Evolutionary conservation across 192 early-diverging fungal species (phyloP), one percentile per base, ranked within the genome.

Genomic region (Entophlyctis helioformis): DNA sequence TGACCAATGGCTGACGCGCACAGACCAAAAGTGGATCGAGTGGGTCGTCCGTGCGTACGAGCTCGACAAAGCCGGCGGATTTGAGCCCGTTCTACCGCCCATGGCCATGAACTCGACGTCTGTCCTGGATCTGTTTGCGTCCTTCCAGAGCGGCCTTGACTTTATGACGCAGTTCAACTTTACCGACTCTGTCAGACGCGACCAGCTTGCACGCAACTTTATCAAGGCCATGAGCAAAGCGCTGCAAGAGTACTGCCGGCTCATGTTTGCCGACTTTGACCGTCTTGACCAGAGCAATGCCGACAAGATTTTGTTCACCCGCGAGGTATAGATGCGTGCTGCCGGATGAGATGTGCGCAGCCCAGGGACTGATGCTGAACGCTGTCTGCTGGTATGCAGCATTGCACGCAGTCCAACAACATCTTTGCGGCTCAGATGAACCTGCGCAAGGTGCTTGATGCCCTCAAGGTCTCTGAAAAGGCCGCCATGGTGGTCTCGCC

Each of bases 71-170:
- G 79, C 81, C 66, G 36, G 54, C 11, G 6, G 24, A 18, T 48
- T 11, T n/a, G n/a, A n/a, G n/a, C n/a, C n/a, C n/a, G n/a, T 26
- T 56, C 53, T 46, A 56, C 68, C 36, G 41, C 72, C 72, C 19
- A 41, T 48, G n/a, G 37, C 50, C 25, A 61, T 72, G 20, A 69
- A 82, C 56, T 89, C 86, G 1, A 76, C 82, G 3, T 89, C 86
- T 2, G 76, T 87, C 25, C 64, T 81, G 16, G 85, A 90, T 54
- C 46, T 90, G 4, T 90, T 89, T 57, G 74, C 76, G n/a, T 76
- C 74, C 38, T 87, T 87, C 57, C 70, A 85, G 44, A 68, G 74
- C 42, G 78, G 81, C 3, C 48, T 87, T 38, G 69, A 74, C 15
- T 89, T 83, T 50, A 51, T 88, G 10, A 72, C 76, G 34, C 67